phyloP scores from a whole-genome alignment of 2,329 filamentous ascomycete species.

The Curvularia spicifera region DNA sequence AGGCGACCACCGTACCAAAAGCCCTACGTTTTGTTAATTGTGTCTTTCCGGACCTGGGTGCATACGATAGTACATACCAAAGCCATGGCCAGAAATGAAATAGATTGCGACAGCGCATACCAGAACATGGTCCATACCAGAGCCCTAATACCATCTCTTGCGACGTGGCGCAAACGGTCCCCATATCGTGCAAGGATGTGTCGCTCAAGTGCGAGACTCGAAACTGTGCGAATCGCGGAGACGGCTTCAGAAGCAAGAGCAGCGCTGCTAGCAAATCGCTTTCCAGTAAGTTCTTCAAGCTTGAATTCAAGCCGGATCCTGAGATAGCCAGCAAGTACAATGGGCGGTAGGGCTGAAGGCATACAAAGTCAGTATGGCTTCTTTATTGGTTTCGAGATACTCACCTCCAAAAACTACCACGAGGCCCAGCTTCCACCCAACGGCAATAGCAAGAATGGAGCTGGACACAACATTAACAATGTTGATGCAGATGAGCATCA shows the following conservation, averaged over 20 bases:
- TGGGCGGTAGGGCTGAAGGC: conserved; percentile 25
- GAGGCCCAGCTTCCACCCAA: conserved; percentile 87
- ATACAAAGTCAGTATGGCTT: background rate
- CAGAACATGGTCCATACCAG: conserved; percentile 78
- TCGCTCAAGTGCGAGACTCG: conserved; percentile 82
- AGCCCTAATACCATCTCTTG: conserved; percentile 64
- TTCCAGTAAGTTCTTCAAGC: conserved; percentile 71
- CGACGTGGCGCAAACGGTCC: conserved; percentile 63
- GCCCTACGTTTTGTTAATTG: conserved; percentile 12
- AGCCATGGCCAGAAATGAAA: conserved; percentile 59
- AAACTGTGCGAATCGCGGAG: conserved; percentile 90
- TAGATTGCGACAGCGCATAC: conserved; percentile 83
- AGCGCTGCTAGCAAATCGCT: conserved; percentile 64
- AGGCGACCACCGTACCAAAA: conserved; percentile 50
- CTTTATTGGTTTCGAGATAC: background rate
- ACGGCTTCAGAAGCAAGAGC: conserved; percentile 93
- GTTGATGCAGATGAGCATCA: conserved; percentile 85
- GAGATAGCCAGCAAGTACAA: conserved; percentile 71
- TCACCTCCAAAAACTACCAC: conserved; percentile 71
- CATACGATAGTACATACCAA: conserved; percentile 15
- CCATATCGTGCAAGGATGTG: conserved; percentile 76
- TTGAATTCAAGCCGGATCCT: conserved; percentile 90
- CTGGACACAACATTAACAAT: conserved; percentile 79
- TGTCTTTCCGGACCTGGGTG: background rate
- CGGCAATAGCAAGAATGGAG: conserved; percentile 70